phyloP scores from a whole-genome alignment of 257 asterid genomes.

The Solanum tarijense region DNA sequence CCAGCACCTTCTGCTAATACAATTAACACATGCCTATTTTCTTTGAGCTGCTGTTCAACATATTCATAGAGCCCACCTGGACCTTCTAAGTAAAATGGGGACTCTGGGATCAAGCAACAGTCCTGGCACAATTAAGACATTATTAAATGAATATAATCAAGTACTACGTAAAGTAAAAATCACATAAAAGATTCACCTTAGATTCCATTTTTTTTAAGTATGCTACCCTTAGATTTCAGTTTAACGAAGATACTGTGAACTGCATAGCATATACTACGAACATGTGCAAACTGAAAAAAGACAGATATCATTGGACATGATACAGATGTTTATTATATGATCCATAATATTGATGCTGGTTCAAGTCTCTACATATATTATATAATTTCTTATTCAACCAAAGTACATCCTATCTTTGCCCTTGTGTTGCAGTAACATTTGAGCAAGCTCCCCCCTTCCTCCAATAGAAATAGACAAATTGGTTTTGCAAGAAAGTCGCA shows the following conservation, averaged over 20 bases:
- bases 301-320: background rate
- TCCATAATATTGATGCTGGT: background rate
- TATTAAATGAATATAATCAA: slow-evolving; percentile 6
- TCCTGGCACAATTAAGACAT: slow-evolving; percentile 49
- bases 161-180: background rate
- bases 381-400: background rate
- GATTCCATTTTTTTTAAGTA: background rate
- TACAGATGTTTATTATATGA: background rate
- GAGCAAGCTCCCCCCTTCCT: background rate
- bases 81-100: slow-evolving; percentile 91
- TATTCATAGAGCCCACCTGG: slow-evolving; percentile 81
- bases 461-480: background rate
- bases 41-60: slow-evolving; percentile 75
- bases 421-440: background rate
- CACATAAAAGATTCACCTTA: background rate
- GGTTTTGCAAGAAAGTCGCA: background rate
- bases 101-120: slow-evolving; percentile 93
- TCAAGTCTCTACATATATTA: background rate
- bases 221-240: background rate
- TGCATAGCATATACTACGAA: background rate
- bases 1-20: slow-evolving; percentile 98
- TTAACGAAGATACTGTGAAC: background rate
- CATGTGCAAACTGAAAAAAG: background rate
- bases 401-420: background rate
- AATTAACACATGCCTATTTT: slow-evolving; percentile 69